Evolutionary conservation across 441 rosid genomes (phyloP).

Genomic region (Erysimum cheiri): DNA sequence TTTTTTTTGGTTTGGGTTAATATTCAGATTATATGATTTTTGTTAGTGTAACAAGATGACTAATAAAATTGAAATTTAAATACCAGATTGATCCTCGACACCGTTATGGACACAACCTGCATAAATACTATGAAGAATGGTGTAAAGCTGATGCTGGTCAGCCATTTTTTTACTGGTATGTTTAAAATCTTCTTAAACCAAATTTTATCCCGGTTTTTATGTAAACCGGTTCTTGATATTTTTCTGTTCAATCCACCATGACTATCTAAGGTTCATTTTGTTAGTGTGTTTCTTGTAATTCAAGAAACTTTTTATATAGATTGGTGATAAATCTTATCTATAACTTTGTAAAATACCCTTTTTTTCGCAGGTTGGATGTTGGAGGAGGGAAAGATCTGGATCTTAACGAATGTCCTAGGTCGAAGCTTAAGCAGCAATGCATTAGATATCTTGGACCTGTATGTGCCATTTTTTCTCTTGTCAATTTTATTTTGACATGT

Average conservation of each 20-base stretch:
- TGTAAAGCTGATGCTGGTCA: slow-evolving; percentile 70
- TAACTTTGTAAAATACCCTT: neutral
- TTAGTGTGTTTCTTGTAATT: slow-evolving; percentile 17
- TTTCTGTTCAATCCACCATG: neutral
- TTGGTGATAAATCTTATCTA: neutral
- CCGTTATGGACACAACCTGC: slow-evolving; percentile 84
- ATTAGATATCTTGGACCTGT: slow-evolving; percentile 93
- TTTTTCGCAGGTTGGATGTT: slow-evolving; percentile 72
- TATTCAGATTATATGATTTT: neutral
- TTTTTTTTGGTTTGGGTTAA: neutral
- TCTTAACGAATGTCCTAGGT: slow-evolving; percentile 66
- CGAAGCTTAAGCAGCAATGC: slow-evolving; percentile 74
- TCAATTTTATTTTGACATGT: neutral
- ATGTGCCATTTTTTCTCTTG: slow-evolving; percentile 39
- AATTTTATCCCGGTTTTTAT: slow-evolving; percentile 17
- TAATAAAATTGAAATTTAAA: neutral
- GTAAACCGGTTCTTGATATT: slow-evolving; percentile 1
- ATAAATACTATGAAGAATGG: slow-evolving; percentile 81
- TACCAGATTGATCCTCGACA: slow-evolving; percentile 94
- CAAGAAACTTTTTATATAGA: neutral
- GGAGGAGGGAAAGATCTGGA: slow-evolving; percentile 87
- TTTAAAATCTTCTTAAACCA: neutral
- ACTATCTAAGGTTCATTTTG: slow-evolving; percentile 4
- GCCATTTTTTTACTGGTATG: slow-evolving; percentile 91
- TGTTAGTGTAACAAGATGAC: neutral